Evolutionary conservation across 2,329 filamentous ascomycete species (phyloP).

Genomic region (Cytospora piceae): DNA sequence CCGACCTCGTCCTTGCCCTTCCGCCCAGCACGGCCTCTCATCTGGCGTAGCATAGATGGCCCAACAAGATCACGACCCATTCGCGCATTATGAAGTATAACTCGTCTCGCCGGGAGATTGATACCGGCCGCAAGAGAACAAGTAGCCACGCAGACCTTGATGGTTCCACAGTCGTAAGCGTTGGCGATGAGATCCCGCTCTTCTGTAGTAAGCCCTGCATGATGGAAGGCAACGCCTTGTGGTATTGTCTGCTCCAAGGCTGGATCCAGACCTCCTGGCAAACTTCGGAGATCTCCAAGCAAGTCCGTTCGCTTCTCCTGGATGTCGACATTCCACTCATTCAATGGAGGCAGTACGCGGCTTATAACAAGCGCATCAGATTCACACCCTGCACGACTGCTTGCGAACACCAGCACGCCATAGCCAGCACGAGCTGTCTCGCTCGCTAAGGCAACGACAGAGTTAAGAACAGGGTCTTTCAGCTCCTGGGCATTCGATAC

Average conservation of each 20-base stretch:
- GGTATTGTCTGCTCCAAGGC: conserved; percentile 66
- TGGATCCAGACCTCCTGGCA: conserved; percentile 68
- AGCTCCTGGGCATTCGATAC: conserved; percentile 64
- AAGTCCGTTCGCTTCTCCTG: conserved; percentile 65
- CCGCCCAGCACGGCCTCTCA: conserved; percentile 76
- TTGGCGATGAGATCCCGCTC: conserved; percentile 73
- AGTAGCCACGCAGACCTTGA: conserved; percentile 76
- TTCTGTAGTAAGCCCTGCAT: conserved; percentile 73
- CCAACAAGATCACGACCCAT: conserved; percentile 80
- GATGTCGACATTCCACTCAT: conserved; percentile 51
- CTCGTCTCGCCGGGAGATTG: conserved; percentile 72
- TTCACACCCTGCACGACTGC: conserved; percentile 70
- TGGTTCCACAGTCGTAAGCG: conserved; percentile 69
- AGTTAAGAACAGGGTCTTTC: conserved; percentile 66
- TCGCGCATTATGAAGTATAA: conserved; percentile 74
- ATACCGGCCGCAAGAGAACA: conserved; percentile 84
- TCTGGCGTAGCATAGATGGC: conserved; percentile 78
- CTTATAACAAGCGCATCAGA: conserved; percentile 70
- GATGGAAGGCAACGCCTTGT: conserved; percentile 74
- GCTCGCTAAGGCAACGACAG: conserved; percentile 69
- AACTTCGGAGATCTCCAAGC: conserved; percentile 66
- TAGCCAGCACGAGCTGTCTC: conserved; percentile 72
- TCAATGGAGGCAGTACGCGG: conserved; percentile 61
- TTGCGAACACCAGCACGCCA: conserved; percentile 74
- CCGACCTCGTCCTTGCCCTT: conserved; percentile 79